Evolutionary conservation across 176 grass and related monocot species (phyloP).

Genomic region (Pharus latifolius): DNA sequence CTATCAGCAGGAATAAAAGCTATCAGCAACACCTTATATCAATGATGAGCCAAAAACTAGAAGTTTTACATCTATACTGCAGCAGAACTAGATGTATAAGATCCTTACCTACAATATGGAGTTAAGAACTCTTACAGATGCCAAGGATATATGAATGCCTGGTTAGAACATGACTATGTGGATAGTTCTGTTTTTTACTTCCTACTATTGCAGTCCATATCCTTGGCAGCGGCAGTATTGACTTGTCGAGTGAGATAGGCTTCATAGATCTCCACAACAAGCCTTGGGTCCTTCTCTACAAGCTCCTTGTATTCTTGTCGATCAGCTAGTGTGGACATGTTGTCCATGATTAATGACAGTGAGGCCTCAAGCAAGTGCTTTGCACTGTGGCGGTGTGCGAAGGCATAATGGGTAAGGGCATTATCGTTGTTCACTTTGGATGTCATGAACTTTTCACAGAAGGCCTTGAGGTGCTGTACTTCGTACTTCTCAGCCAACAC

Average conservation of each 20-base stretch:
- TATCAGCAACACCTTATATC: background rate
- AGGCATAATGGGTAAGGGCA: conserved; percentile 59
- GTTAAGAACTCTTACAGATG: too few relatives aligned
- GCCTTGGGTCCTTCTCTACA: conserved; percentile 82
- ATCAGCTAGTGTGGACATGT: conserved; percentile 63
- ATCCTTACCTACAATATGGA: background rate
- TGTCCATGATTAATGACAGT: conserved; percentile 60
- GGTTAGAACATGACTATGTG: background rate
- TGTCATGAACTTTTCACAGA: conserved; percentile 80
- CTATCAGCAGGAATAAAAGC: too few relatives aligned
- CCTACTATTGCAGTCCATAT: conserved; percentile 26
- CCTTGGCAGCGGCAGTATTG: conserved; percentile 50
- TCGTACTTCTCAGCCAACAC: conserved; percentile 90
- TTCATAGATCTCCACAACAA: conserved; percentile 90
- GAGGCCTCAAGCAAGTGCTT: conserved; percentile 71
- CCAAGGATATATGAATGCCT: background rate
- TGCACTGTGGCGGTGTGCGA: conserved; percentile 68
- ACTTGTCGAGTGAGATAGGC: conserved; percentile 71
- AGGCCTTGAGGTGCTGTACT: conserved; percentile 76
- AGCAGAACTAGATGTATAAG: background rate
- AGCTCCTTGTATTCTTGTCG: conserved; percentile 82
- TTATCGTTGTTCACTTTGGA: conserved; percentile 82
- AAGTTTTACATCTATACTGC: background rate
- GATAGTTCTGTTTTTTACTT: background rate
- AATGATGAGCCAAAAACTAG: background rate